phyloP scores from a whole-genome alignment of 306 rosid genomes.

The Calophaca sinica region DNA sequence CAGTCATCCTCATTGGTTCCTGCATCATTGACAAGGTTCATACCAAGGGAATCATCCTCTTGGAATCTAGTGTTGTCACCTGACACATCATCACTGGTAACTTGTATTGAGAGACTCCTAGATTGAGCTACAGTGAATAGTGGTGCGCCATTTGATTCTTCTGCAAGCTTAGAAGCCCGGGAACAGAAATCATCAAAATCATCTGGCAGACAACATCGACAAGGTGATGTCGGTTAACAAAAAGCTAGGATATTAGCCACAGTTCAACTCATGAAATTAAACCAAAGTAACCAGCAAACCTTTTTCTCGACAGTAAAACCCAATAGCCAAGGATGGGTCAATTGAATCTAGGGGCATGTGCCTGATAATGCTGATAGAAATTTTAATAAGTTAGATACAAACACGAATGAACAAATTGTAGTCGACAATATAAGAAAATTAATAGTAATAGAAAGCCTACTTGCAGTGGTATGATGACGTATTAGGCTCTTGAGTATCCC shows the following conservation, averaged over 20 bases:
- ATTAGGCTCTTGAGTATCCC: slow-evolving; percentile 66
- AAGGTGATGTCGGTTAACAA: slow-evolving; percentile 35
- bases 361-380: slow-evolving; percentile 61
- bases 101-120: slow-evolving; percentile 57
- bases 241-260: slow-evolving; percentile 26
- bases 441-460: slow-evolving; percentile 53
- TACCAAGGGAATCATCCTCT: slow-evolving; percentile 51
- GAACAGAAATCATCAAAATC: slow-evolving; percentile 85
- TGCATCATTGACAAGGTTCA: slow-evolving; percentile 46
- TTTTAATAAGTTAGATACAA: slow-evolving; percentile 17
- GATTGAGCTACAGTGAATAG: slow-evolving; percentile 79
- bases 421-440: slow-evolving; percentile 15
- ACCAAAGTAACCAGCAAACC: slow-evolving; percentile 56
- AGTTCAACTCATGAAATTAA: slow-evolving; percentile 28
- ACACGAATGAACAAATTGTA: slow-evolving; percentile 3
- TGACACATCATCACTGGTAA: slow-evolving; percentile 48
- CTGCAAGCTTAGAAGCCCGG: slow-evolving; percentile 81
- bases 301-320: slow-evolving; percentile 94
- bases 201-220: slow-evolving; percentile 55
- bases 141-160: slow-evolving; percentile 90
- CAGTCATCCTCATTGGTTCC: slow-evolving; percentile 79
- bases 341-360: slow-evolving; percentile 79
- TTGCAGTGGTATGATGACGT: slow-evolving; percentile 92
- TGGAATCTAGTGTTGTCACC: slow-evolving; percentile 47
- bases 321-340: slow-evolving; percentile 95